phyloP scores from a whole-genome alignment of 2,329 filamentous ascomycete genomes.

The Teratosphaeria zuluensis region DNA sequence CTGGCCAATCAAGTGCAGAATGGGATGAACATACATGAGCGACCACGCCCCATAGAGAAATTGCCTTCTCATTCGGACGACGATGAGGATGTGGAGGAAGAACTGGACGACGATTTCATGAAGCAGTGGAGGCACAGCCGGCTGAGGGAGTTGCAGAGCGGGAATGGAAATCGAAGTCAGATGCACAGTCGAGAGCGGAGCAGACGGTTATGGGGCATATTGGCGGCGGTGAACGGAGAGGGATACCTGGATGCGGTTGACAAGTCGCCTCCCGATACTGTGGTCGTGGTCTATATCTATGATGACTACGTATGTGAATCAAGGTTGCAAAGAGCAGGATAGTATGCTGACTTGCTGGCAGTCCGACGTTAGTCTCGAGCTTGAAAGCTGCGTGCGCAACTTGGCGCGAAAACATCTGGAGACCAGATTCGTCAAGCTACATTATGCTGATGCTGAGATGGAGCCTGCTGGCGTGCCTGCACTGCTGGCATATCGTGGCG shows the following conservation, averaged over 20 bases:
- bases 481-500: constrained; percentile 77
- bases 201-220: constrained; percentile 63
- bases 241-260: constrained; percentile 97
- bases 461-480: constrained; percentile 81
- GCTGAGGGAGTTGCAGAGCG: constrained; percentile 59
- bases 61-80: constrained; percentile 16
- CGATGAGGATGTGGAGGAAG: constrained; percentile 47
- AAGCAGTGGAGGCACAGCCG: constrained; percentile 75
- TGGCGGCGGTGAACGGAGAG: constrained; percentile 77
- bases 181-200: constrained; percentile 27
- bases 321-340: background rate
- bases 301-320: constrained; percentile 62
- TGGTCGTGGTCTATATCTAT: constrained; percentile 89
- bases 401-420: constrained; percentile 62
- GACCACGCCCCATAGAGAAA: constrained; percentile 6
- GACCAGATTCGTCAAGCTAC: constrained; percentile 80
- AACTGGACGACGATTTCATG: constrained; percentile 75
- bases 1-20: constrained; percentile 8
- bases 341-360: constrained; percentile 30
- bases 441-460: constrained; percentile 89
- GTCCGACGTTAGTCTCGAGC: constrained; percentile 68
- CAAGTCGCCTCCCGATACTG: constrained; percentile 68
- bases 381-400: constrained; percentile 67
- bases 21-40: constrained; percentile 1
- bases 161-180: constrained; percentile 56